Conservation (phyloP, 345 rosid genomes). For the Citrus maxima region DNA sequence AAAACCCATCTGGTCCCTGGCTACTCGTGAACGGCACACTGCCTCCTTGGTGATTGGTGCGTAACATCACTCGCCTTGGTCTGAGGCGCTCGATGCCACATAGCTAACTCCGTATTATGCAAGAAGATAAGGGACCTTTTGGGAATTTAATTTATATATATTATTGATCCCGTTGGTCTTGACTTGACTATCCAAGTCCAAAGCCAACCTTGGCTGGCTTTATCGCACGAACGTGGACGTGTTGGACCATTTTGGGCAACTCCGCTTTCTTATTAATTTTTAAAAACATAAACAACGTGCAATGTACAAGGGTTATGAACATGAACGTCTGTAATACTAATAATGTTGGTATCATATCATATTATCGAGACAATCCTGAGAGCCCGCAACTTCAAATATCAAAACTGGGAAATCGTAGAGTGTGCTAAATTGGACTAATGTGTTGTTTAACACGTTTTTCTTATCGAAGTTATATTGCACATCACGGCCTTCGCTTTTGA, state of each 20-base stretch:
- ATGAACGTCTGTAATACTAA: fast-evolving
- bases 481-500: not conserved
- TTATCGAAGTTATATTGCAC: too few species aligned
- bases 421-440: not conserved
- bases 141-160: not conserved
- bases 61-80: not conserved
- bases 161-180: too few species aligned
- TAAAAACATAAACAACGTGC: too few species aligned
- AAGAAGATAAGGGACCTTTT: not conserved
- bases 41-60: not conserved
- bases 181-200: not conserved
- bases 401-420: not conserved
- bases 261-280: too few species aligned
- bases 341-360: too few species aligned
- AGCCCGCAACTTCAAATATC: too few species aligned
- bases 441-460: not conserved
- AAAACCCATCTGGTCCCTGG: too few species aligned
- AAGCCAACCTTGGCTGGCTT: not conserved
- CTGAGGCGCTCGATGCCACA: not conserved
- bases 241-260: not conserved
- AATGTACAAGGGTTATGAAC: too few species aligned
- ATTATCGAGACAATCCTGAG: too few species aligned
- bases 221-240: not conserved
- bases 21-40: not conserved
- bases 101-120: not conserved